phyloP scores from a whole-genome alignment of 2,329 filamentous ascomycete species.

The Aureobasidium sp. region DNA sequence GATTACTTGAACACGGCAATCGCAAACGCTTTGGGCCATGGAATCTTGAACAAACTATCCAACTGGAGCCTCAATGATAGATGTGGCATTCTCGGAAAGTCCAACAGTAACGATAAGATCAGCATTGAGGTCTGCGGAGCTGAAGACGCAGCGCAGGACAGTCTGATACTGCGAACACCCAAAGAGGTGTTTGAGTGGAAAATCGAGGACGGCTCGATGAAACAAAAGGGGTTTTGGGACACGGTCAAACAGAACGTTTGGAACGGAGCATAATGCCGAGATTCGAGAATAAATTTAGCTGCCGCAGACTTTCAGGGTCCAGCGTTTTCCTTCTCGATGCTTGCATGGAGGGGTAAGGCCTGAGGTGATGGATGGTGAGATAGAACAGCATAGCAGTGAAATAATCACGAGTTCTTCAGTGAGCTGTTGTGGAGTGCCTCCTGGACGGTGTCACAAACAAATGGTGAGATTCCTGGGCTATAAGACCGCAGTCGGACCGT shows the following conservation, averaged over 20 bases:
- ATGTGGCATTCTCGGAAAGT: constrained; percentile 13
- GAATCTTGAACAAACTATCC: not conserved
- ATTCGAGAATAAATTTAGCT: not conserved
- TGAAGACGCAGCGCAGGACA: not conserved
- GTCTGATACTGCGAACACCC: not conserved
- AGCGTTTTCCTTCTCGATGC: not conserved
- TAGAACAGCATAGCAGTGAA: not conserved
- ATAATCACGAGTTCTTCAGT: not conserved
- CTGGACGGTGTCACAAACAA: not conserved
- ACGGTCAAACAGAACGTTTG: not conserved
- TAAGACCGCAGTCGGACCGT: constrained; percentile 8
- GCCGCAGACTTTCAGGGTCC: constrained; percentile 6
- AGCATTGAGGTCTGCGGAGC: not conserved
- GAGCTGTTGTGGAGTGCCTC: not conserved
- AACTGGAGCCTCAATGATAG: constrained; percentile 18
- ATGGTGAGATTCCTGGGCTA: not conserved
- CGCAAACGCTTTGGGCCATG: not conserved
- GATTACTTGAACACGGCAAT: constrained; percentile 4
- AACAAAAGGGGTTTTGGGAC: constrained; percentile 5
- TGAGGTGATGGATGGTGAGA: not conserved
- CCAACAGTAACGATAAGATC: constrained; percentile 5
- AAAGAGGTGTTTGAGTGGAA: not conserved
- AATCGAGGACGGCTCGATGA: not conserved
- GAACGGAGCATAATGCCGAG: not conserved
- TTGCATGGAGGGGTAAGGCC: not conserved